Evolutionary conservation across 331 rosid species (phyloP), one percentile per base, ranked within the genome.

Genomic region (Cydonia oblonga): DNA sequence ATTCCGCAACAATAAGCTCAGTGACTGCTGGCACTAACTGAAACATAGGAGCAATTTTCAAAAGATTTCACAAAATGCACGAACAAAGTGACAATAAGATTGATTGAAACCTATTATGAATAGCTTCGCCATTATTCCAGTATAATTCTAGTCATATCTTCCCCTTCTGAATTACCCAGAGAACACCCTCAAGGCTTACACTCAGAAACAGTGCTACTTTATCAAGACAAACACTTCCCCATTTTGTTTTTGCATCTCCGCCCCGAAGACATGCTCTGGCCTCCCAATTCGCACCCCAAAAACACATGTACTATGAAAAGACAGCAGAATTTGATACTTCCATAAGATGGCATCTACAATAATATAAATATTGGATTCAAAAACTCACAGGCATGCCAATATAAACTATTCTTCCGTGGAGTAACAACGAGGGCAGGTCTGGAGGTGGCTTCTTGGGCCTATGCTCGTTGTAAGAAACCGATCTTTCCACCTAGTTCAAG

Each of bases 1-100:
- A 75, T 76, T 95, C 88, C 5, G 98, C 96, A 52, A 95, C 78
- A 29, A 95, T 69, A 29, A 95, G 97, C 87, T 95, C 98, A 0
- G 97, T 89, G 69, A 95, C 97, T 57, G 98, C 98, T 35, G 98
- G 93, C 80, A 95, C 98, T 78, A 95, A 88, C 98, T 95, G 96
- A 88, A 59, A 79, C 29, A 53, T 3, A 66, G 5, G 73, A 62
- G 77, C 12, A 74, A 71, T 16, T 26, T 67, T 72, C 29, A 70
- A 54, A 44, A 49, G 38, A 59, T 79, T 64, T 65, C 54, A 71
- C 66, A 84, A 67, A 86, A 78, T 51, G 76, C 72, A 75, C 33
- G 26, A 58, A 66, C 15, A 74, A 35, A 38, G 56, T 33, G 53
- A 28, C 11, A 61, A 61, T 35, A 7, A 60, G 73, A 62, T 29